A percentile compares a stretch with the other conserved stretches of the same genome.
Evolutionary conservation across 2,329 filamentous ascomycete genomes (phyloP).

Genomic region (Trichoderma hamatum): DNA sequence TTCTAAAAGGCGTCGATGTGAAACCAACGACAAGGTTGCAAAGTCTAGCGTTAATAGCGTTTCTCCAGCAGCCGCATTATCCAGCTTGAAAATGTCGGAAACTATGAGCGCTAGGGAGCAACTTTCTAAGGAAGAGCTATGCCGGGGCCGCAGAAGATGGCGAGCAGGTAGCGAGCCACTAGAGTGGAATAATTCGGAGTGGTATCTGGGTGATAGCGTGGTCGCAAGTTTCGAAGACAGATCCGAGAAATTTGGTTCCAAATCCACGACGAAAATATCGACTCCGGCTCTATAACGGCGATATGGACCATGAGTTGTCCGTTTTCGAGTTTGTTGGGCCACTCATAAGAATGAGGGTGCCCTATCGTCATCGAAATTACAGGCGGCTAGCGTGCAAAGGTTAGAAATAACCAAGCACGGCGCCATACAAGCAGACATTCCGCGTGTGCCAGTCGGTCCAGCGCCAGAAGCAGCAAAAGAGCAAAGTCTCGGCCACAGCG

Average conservation of each 20-base stretch:
- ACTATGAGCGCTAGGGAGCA: neutral
- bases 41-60: neutral
- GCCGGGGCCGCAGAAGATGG: conserved; percentile 12
- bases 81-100: neutral
- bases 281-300: neutral
- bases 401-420: neutral
- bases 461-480: neutral
- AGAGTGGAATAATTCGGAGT: neutral
- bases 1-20: neutral
- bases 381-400: neutral
- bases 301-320: neutral
- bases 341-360: neutral
- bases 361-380: neutral
- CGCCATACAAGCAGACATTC: neutral
- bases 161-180: conserved; percentile 12
- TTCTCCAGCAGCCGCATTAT: neutral
- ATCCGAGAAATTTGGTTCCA: neutral
- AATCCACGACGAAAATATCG: neutral
- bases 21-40: neutral
- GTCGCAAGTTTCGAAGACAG: neutral
- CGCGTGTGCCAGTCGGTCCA: neutral
- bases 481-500: neutral
- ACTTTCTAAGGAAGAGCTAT: neutral
- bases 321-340: too few relatives aligned
- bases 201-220: neutral